A percentile compares a stretch with the other conserved stretches of the same genome.
These are phyloP conservation scores for Fusarium cicatricum DNA, from an alignment of 2,329 filamentous ascomycete species.

Conservation along the genomic window DNA sequence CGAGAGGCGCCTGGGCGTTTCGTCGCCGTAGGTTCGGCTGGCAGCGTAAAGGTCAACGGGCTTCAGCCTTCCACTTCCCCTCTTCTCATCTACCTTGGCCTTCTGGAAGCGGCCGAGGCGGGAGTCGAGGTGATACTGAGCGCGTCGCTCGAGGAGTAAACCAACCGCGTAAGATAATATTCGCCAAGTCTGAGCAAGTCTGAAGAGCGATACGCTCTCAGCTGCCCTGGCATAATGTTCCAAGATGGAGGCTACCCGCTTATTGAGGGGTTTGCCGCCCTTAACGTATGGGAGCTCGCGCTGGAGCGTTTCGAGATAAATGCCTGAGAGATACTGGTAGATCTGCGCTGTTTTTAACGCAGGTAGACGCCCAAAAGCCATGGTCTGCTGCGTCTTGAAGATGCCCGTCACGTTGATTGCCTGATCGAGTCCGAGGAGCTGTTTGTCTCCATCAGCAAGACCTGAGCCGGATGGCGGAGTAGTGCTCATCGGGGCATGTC, in stretches of 20 bases:
- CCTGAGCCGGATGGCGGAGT: constrained; percentile 59
- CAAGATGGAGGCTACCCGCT: constrained; percentile 60
- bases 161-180: constrained; percentile 65
- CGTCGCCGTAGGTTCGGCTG: constrained; percentile 46
- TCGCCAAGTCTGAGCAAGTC: constrained; percentile 71
- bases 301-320: constrained; percentile 65
- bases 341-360: constrained; percentile 58
- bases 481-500: constrained; percentile 59
- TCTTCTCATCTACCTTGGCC: constrained; percentile 44
- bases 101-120: constrained; percentile 54
- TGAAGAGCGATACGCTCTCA: constrained; percentile 63
- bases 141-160: constrained; percentile 62
- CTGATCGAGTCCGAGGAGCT: constrained; percentile 63
- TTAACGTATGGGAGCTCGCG: constrained; percentile 55
- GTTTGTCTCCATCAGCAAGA: constrained; percentile 46
- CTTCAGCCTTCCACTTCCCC: constrained; percentile 38
- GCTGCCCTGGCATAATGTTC: constrained; percentile 66
- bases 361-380: constrained; percentile 67
- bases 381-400: constrained; percentile 68
- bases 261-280: constrained; percentile 50
- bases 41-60: constrained; percentile 38
- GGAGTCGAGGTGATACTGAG: constrained; percentile 63
- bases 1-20: constrained; percentile 48
- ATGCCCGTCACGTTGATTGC: constrained; percentile 64
- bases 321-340: constrained; percentile 64